Evolutionary conservation across 2,329 filamentous ascomycete species (phyloP).

Genomic region (Claviceps arundinis): DNA sequence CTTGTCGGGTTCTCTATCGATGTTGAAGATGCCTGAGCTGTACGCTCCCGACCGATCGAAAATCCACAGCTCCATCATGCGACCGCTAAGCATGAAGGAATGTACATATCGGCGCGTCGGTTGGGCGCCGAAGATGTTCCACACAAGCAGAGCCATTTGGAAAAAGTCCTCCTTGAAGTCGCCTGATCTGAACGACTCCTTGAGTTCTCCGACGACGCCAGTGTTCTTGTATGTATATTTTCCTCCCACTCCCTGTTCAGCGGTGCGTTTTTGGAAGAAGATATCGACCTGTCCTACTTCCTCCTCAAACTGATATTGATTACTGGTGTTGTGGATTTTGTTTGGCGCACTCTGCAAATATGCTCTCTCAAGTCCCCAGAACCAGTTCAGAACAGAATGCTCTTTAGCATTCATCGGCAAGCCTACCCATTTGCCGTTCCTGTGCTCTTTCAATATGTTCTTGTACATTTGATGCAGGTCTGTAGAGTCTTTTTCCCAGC

Average conservation of each 20-base stretch:
- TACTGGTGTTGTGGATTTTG: constrained; percentile 8
- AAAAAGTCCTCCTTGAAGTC: no score
- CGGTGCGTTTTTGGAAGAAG: constrained; percentile 9
- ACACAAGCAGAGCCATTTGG: no score
- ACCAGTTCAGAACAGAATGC: constrained; percentile 2
- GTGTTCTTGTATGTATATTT: not conserved
- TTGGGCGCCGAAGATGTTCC: no score
- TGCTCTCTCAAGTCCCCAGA: constrained; percentile 3
- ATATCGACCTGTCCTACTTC: constrained; percentile 11
- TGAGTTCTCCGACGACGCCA: no score
- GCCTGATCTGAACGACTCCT: no score
- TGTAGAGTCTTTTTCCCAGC: not conserved
- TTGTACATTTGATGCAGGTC: constrained; percentile 1
- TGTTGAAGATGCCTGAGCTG: no score
- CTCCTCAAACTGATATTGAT: constrained; percentile 10
- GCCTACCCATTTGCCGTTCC: constrained; percentile 7
- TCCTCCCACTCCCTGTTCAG: constrained; percentile 9
- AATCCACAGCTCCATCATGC: no score
- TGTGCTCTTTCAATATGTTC: constrained; percentile 5
- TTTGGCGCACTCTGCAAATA: constrained; percentile 7
- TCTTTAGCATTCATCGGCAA: constrained; percentile 8
- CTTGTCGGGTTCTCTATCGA: no score
- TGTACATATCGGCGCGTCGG: no score
- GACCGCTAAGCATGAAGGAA: no score
- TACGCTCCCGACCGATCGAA: no score